Base-by-base conservation (phyloP, 148 eudicot species). In the Salicornia ramosissima region DNA sequence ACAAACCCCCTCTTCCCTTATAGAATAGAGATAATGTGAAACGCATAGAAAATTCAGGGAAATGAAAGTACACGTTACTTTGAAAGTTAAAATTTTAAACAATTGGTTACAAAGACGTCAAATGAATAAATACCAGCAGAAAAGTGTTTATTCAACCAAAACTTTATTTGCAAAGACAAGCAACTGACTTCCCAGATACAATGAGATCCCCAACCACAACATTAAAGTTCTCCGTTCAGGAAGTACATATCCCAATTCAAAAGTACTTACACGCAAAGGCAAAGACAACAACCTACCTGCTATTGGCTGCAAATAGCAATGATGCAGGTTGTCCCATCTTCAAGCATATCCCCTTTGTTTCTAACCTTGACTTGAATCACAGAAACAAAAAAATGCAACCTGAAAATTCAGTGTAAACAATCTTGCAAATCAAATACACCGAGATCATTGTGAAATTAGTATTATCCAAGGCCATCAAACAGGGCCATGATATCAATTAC, bases 201-300 rank as follows among this genome's bases (percentile, higher is more conserved):
- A 60, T 6, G 15, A 45, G 26, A 28, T 64, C 25, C 11, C 18
- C 28, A 39, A 62, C 47, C 29, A 9, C 28, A 62, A 62, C 28
- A 22, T 21, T 18, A 39, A 40, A 40, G 31, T 19, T 45, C 6
- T 49, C 7, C 3, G 31, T 21, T 49, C 16, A 67, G 55, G 16
- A 28, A 67, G 57, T 21, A 16, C 19, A 50, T 50, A 21, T 30
- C 58, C 39, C 57, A 34, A 36, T 39, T 36, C 28, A 62, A 1
- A 63, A 13, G 50, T 22, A 43, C 16, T 34, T 24, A 34, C 26
- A 72, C 52, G 61, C 22, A 72, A 63, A 40, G 39, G 46, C 6
- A 51, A 63, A 36, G 28, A 40, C 49, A 63, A 24, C 56, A 63
- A 5, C 72, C 22, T 52, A 72, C 75, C 75, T 52, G 59, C 28